phyloP scores from a whole-genome alignment of 2,329 filamentous ascomycete species.

The Cercospora sesami region DNA sequence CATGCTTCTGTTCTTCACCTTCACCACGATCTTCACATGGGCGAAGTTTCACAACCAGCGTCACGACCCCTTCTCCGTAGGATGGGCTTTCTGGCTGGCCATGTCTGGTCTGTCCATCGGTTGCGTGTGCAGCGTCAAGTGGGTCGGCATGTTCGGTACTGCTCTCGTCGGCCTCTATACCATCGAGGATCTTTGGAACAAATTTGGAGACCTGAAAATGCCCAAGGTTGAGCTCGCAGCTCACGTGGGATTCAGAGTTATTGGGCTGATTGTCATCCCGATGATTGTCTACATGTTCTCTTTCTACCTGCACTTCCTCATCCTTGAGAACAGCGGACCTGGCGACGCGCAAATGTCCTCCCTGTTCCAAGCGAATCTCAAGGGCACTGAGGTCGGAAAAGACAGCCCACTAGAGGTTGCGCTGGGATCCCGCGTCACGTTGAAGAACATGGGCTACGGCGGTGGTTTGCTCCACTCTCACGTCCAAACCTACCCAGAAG shows the following conservation, averaged over 20 bases:
- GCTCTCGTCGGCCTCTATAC: constrained; percentile 95
- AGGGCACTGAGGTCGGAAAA: constrained; percentile 88
- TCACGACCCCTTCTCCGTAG: constrained; percentile 77
- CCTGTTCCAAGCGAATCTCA: constrained; percentile 94
- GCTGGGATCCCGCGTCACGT: constrained; percentile 80
- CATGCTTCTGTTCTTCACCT: constrained; percentile 98
- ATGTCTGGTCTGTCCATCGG: constrained; percentile 94
- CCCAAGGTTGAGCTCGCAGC: constrained; percentile 71
- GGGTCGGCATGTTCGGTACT: constrained; percentile 94
- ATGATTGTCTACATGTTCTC: constrained; percentile 92
- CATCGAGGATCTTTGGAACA: constrained; percentile 94
- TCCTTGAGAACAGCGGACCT: constrained; percentile 89
- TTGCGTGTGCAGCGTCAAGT: constrained; percentile 97
- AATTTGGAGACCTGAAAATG: constrained; percentile 94
- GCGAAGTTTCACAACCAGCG: constrained; percentile 91
- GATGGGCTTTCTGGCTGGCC: constrained; percentile 95
- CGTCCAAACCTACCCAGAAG: constrained; percentile 92
- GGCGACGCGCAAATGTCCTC: constrained; percentile 99
- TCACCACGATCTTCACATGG: constrained; percentile 96
- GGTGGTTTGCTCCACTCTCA: constrained; percentile 95
- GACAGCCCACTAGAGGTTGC: constrained; percentile 93
- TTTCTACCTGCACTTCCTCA: constrained; percentile 91
- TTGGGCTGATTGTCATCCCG: constrained; percentile 85
- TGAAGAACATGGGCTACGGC: constrained; percentile 99
- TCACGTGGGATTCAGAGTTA: constrained; percentile 75